Evolutionary conservation across 306 rosid genomes (phyloP), one percentile per base, ranked within the genome.

Genomic region (Sophora flavescens): DNA sequence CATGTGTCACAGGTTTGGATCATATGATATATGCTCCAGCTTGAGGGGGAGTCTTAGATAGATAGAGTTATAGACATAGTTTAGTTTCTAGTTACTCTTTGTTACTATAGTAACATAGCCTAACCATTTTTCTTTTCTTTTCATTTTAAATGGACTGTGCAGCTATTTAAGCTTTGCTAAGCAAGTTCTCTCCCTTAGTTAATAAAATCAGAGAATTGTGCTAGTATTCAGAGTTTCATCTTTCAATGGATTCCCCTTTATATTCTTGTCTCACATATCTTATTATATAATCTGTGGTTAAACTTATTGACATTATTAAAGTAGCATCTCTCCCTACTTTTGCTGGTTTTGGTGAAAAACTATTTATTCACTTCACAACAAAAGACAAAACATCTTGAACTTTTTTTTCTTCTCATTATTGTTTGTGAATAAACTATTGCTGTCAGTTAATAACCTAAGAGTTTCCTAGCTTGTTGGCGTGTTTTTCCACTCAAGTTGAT

Each of bases 401-500:
- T 41, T 42, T 42, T 53, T 28, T 11, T 26, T 36, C 67, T 15
- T 26, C 12, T 30, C 7, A 15, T 10, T 22, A 22, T 65, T 69
- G 60, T 36, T 75, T 61, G 14, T 68, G 56, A 57, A 32, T 50
- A 38, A 16, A 53, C 44, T 64, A 52, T 36, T 38, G 10, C 39
- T 32, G 38, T 39, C 52, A 68, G 66, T 77, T 67, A 28, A 36
- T 48, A 60, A 48, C 60, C 3, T 74, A 45, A 59, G 35, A 39
- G 66, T 69, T 68, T 56, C 44, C 58, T 76, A 78, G 70, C 70
- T 68, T 71, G 17, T 54, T 39, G 52, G 68, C 12, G n/a, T 70
- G 35, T 52, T 52, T 74, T 35, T 57, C 76, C 78, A 69, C 77
- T 73, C 76, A 82, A 66, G 56, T 54, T 82, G 82, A 84, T 74